These are phyloP conservation scores for Myxozyma geophila DNA, from an alignment of 805 yeast species.

Conservation along the genomic window DNA sequence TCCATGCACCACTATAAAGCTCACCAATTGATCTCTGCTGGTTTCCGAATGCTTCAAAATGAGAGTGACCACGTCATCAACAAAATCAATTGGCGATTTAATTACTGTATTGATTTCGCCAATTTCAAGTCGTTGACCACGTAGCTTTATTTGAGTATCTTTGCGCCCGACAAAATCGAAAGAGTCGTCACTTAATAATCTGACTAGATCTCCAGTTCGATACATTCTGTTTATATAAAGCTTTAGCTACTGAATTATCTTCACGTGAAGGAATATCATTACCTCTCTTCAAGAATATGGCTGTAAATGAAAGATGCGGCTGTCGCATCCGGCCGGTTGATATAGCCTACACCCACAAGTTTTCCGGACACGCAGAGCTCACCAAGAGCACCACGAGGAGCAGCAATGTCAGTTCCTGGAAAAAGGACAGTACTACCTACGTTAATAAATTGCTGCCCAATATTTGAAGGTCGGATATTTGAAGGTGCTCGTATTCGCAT, in stretches of 20 bases:
- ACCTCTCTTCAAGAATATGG: slow-evolving; percentile 20
- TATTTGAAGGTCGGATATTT: slow-evolving; percentile 37
- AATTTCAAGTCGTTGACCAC: slow-evolving; percentile 45
- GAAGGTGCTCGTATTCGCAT: slow-evolving; percentile 36
- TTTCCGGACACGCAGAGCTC: slow-evolving; percentile 43
- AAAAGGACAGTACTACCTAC: slow-evolving; percentile 36
- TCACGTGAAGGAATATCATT: background rate
- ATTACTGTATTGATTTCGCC: slow-evolving; percentile 41
- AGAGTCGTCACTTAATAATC: slow-evolving; percentile 37
- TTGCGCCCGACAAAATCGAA: slow-evolving; percentile 42
- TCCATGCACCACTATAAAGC: slow-evolving; percentile 24
- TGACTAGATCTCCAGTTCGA: slow-evolving; percentile 41
- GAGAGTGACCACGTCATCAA: slow-evolving; percentile 27
- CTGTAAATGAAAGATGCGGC: slow-evolving; percentile 26
- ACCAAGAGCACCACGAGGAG: slow-evolving; percentile 41
- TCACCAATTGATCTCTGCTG: slow-evolving; percentile 35
- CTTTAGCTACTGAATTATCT: background rate
- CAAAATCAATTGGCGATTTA: slow-evolving; percentile 9
- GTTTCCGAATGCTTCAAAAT: slow-evolving; percentile 26
- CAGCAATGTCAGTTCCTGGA: slow-evolving; percentile 27
- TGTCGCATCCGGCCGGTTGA: slow-evolving; percentile 39
- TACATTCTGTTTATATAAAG: slow-evolving; percentile 20
- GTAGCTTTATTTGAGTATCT: slow-evolving; percentile 43
- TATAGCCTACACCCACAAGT: slow-evolving; percentile 42
- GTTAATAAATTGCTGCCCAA: slow-evolving; percentile 39